phyloP scores from a whole-genome alignment of 768 basidiomycete species.

The Suillus sp. region DNA sequence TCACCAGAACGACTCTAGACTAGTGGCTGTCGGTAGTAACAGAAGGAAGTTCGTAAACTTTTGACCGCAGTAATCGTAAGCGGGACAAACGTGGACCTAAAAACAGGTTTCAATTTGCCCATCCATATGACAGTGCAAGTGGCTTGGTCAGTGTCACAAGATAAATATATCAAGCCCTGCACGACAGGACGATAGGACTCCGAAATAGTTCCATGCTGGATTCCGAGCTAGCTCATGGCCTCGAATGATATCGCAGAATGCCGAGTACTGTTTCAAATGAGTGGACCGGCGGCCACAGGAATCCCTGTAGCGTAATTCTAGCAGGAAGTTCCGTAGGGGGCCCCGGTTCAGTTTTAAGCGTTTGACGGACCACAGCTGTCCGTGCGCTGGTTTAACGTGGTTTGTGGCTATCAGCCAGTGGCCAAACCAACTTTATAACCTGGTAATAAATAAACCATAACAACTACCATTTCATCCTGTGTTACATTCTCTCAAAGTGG shows the following conservation, averaged over 20 bases:
- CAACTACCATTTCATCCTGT: slow-evolving; percentile 35
- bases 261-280: neutral
- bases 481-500: slow-evolving; percentile 34
- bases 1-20: neutral
- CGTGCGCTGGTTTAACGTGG: slow-evolving; percentile 7
- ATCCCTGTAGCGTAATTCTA: neutral
- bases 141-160: neutral
- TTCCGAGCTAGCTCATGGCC: neutral
- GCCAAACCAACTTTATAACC: slow-evolving; percentile 6
- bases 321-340: neutral
- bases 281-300: neutral
- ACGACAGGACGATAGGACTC: slow-evolving; percentile 9
- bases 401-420: slow-evolving; percentile 16
- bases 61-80: slow-evolving; percentile 8
- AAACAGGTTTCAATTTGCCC: slow-evolving; percentile 11
- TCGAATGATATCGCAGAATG: slow-evolving; percentile 5
- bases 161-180: slow-evolving; percentile 3
- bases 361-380: neutral
- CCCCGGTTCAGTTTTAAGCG: neutral
- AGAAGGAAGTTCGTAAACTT: neutral
- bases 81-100: slow-evolving; percentile 19
- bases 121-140: neutral
- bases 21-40: neutral
- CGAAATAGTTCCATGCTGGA: slow-evolving; percentile 1
- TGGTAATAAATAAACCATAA: slow-evolving; percentile 29